Conservation (phyloP, 106 monocot species). For the Acorus calamus region DNA sequence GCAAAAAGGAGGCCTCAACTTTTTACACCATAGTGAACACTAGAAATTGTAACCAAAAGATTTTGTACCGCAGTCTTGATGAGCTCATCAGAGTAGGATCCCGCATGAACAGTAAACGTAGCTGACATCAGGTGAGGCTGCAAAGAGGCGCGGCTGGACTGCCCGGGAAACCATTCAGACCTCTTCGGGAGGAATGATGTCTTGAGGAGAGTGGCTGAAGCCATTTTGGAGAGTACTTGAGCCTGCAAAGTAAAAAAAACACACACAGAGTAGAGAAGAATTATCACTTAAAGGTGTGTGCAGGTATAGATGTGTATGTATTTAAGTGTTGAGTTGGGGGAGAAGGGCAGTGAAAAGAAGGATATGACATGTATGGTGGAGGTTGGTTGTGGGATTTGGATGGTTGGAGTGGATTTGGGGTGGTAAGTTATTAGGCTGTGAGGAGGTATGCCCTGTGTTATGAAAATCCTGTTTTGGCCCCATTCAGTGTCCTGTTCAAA, state of each 20-base stretch:
- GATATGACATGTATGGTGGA: constrained; percentile 72
- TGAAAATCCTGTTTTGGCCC: too few species aligned
- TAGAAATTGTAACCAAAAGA: too few species aligned
- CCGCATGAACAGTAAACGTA: constrained; percentile 46
- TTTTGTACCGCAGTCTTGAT: constrained; percentile 74
- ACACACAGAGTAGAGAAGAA: too few species aligned
- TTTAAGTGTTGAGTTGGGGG: constrained; percentile 13
- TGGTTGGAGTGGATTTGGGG: constrained; percentile 24
- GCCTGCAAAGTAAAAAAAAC: too few species aligned
- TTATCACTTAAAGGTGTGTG: not conserved
- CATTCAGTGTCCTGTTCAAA: too few species aligned
- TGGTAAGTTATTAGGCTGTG: constrained; percentile 2
- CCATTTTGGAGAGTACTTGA: constrained; percentile 29
- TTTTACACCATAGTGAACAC: not conserved
- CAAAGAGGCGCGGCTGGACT: constrained; percentile 5
- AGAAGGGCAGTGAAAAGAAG: constrained; percentile 10
- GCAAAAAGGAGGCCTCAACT: not conserved
- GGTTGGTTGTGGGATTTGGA: constrained; percentile 34
- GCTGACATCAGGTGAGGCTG: constrained; percentile 26
- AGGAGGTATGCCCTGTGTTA: constrained; percentile 1
- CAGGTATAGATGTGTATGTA: not conserved
- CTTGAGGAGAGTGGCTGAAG: constrained; percentile 83
- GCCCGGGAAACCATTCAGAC: constrained; percentile 43
- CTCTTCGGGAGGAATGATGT: constrained; percentile 82
- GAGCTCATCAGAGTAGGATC: constrained; percentile 74